Conservation (phyloP, 2,329 filamentous ascomycete species). For the Clonostachys chloroleuca region DNA sequence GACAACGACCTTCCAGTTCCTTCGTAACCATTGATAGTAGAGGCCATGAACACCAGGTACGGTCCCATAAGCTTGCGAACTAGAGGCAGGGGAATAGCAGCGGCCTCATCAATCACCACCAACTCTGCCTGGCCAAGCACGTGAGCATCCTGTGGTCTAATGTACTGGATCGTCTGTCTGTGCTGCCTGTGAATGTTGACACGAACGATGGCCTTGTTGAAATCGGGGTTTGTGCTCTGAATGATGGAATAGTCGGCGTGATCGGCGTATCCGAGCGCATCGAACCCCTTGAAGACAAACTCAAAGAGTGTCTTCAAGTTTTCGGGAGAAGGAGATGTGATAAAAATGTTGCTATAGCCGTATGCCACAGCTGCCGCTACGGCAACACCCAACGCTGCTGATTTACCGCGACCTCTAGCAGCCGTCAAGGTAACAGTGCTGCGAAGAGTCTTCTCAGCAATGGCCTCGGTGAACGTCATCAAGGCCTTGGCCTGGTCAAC, state of each 20-base stretch:
- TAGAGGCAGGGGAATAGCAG: slow-evolving; percentile 88
- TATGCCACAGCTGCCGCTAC: slow-evolving; percentile 92
- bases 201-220: slow-evolving; percentile 97
- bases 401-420: slow-evolving; percentile 92
- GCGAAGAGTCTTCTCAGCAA: slow-evolving; percentile 89
- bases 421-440: slow-evolving; percentile 94
- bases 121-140: slow-evolving; percentile 93
- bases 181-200: slow-evolving; percentile 95
- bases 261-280: slow-evolving; percentile 88
- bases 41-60: slow-evolving; percentile 98
- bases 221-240: slow-evolving; percentile 95
- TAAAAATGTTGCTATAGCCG: slow-evolving; percentile 98
- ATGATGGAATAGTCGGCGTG: slow-evolving; percentile 98
- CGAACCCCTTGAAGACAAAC: slow-evolving; percentile 97
- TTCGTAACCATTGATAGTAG: slow-evolving; percentile 98
- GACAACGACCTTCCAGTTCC: slow-evolving; percentile 93
- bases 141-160: slow-evolving; percentile 92
- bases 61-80: slow-evolving; percentile 94
- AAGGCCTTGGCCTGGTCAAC: slow-evolving; percentile 95
- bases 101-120: slow-evolving; percentile 94
- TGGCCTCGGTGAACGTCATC: slow-evolving; percentile 94
- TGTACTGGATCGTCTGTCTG: slow-evolving; percentile 97
- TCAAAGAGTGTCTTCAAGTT: slow-evolving; percentile 98
- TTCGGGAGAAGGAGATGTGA: slow-evolving; percentile 94
- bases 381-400: slow-evolving; percentile 88